These are phyloP conservation scores for Lodderomyces parapsilosis DNA, from an alignment of 1,139 yeast species.

Conservation along the genomic window DNA sequence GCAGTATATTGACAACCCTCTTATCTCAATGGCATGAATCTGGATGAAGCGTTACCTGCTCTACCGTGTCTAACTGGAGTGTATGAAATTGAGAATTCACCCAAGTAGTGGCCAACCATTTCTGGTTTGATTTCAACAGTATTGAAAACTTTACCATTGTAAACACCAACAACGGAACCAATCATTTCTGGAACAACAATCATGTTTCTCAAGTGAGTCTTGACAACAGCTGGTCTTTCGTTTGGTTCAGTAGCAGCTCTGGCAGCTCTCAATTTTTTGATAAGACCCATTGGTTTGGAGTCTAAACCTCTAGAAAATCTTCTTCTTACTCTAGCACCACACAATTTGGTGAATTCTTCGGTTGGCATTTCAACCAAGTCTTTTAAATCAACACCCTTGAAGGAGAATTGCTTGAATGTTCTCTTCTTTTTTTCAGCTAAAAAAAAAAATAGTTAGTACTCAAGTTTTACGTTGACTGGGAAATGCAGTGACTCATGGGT, in stretches of 20 bases:
- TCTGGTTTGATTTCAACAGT: conserved; percentile 98
- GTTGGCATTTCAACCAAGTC: conserved; percentile 92
- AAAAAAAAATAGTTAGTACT: conserved; percentile 10
- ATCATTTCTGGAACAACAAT: conserved; percentile 99
- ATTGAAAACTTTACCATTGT: conserved; percentile 99
- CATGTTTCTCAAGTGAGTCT: conserved; percentile 99
- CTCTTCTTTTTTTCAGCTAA: conserved; percentile 79
- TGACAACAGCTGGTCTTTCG: conserved; percentile 97
- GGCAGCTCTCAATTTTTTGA: conserved; percentile 98
- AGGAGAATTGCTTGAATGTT: conserved; percentile 94
- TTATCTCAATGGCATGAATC: conserved; percentile 70
- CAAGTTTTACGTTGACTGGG: not conserved
- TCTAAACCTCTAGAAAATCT: conserved; percentile 98
- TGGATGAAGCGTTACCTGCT: conserved; percentile 92
- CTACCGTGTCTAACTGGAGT: conserved; percentile 99
- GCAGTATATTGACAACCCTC: not conserved
- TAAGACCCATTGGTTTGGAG: conserved; percentile 93
- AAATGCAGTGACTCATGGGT: not conserved
- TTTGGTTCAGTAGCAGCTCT: conserved; percentile 88
- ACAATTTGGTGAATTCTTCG: conserved; percentile 95
- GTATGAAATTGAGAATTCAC: conserved; percentile 99
- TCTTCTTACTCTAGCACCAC: conserved; percentile 99
- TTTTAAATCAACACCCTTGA: conserved; percentile 98
- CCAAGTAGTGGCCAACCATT: conserved; percentile 99
- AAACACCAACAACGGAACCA: conserved; percentile 97